phyloP scores from a whole-genome alignment of 2,329 filamentous ascomycete genomes.

The Lasiodiplodia citricola region DNA sequence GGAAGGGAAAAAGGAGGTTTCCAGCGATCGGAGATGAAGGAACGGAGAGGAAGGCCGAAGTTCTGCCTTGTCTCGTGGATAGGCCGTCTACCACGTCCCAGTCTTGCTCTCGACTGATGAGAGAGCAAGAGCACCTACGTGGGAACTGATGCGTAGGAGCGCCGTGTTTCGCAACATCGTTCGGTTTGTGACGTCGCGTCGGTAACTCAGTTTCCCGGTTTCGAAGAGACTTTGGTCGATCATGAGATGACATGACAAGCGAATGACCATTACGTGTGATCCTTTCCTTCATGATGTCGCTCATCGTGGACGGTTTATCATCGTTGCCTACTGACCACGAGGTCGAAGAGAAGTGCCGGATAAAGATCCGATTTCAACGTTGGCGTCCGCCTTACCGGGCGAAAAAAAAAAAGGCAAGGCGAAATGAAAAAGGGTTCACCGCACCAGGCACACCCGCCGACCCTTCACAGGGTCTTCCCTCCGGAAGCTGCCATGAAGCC shows the following conservation, averaged over 20 bases:
- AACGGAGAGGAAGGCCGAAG: background rate
- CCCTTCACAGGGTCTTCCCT: background rate
- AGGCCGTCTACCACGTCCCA: background rate
- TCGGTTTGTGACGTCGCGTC: background rate
- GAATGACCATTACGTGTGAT: background rate
- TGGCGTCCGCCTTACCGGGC: background rate
- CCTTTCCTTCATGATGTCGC: background rate
- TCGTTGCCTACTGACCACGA: background rate
- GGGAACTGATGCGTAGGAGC: background rate
- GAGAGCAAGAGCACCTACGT: background rate
- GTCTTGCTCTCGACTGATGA: background rate
- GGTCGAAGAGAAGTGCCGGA: background rate
- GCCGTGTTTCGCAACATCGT: background rate
- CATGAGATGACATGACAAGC: conserved; percentile 3
- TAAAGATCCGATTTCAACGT: background rate
- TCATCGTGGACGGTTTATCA: too few relatives aligned
- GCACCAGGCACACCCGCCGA: background rate
- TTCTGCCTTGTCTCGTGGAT: background rate
- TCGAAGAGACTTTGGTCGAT: background rate
- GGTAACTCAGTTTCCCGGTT: background rate
- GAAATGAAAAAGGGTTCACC: conserved; percentile 9
- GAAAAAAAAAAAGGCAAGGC: background rate
- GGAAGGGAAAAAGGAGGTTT: background rate
- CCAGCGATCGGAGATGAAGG: background rate
- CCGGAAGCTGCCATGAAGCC: background rate